Evolutionary conservation across 208 protist species (phyloP), one percentile per base, ranked within the genome.

Genomic region (Trypanosoma caninum): DNA sequence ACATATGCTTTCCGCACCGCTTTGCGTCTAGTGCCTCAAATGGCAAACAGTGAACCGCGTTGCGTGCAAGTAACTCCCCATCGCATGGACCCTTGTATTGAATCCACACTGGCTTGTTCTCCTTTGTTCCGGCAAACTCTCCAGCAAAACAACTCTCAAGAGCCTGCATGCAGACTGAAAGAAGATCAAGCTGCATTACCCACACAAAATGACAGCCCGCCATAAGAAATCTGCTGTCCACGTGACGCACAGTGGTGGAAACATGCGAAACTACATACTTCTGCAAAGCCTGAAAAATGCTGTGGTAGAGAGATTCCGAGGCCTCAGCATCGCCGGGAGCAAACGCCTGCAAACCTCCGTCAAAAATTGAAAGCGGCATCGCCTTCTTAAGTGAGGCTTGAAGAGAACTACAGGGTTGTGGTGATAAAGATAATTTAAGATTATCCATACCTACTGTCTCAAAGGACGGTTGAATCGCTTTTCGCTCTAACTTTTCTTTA

Each of bases 31-130:
- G 44, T 10, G 56, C 75, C 62, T 95, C 89, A 59, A 95, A 95
- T 11, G 85, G 84, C n/a, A 95, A 67, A 55, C 84, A 95, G 77
- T 93, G 85, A 53, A 91, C 81, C 14, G 84, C 84, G 46, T 79
- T 78, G 11, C 77, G 70, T 8, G 73, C 80, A 7, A 95, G 62
- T 42, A 76, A 62, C 52, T 83, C 77, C 25, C 58, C 64, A 3
- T 68, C 72, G 5, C 53, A 41, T n/a, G 82, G 75, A 0, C 87
- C 87, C 10, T 74, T 69, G 59, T 84, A 94, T 38, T 74, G 76
- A 35, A 86, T 82, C 41, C 85, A 72, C 23, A 94, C 71, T 0
- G 76, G 67, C 53, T 42, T 6, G 22, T 16, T 16, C 56, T 46
- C 40, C 41, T 61, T 40, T 46, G 22, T 13, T 50, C 59, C 35